Conservation (phyloP, 169 alveolate genomes). For the Plasmodium gonderi region DNA sequence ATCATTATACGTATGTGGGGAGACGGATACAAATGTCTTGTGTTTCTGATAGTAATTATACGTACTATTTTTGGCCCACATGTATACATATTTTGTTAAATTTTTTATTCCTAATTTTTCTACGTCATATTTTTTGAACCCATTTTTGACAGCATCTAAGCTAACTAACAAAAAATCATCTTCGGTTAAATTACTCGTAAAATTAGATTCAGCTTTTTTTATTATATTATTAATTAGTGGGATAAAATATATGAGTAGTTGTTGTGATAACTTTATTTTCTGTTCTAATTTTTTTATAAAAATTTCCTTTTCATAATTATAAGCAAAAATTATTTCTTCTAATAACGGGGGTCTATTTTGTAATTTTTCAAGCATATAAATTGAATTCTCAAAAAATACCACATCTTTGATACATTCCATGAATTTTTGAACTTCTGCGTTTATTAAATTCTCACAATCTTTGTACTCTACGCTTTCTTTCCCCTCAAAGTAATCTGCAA, state of each 20-base stretch:
- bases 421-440: constrained; percentile 44
- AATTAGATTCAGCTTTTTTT: constrained; percentile 49
- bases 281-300: constrained; percentile 21
- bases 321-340: constrained; percentile 63
- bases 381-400: constrained; percentile 71
- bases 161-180: constrained; percentile 68
- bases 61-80: constrained; percentile 74
- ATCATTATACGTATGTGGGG: constrained; percentile 63
- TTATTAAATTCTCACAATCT: constrained; percentile 65
- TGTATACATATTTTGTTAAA: constrained; percentile 66
- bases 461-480: constrained; percentile 6
- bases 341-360: constrained; percentile 68
- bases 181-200: constrained; percentile 71
- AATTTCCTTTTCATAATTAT: constrained; percentile 33
- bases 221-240: constrained; percentile 49
- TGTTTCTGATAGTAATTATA: constrained; percentile 73
- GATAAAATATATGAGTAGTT: constrained; percentile 47
- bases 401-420: constrained; percentile 64
- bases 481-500: constrained; percentile 34
- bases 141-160: constrained; percentile 74
- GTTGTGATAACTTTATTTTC: constrained; percentile 58
- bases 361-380: constrained; percentile 58
- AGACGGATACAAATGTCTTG: constrained; percentile 57
- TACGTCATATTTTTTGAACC: constrained; percentile 70
- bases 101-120: constrained; percentile 68